phyloP scores from a whole-genome alignment of 345 rosid species.

The Camelina neglecta region DNA sequence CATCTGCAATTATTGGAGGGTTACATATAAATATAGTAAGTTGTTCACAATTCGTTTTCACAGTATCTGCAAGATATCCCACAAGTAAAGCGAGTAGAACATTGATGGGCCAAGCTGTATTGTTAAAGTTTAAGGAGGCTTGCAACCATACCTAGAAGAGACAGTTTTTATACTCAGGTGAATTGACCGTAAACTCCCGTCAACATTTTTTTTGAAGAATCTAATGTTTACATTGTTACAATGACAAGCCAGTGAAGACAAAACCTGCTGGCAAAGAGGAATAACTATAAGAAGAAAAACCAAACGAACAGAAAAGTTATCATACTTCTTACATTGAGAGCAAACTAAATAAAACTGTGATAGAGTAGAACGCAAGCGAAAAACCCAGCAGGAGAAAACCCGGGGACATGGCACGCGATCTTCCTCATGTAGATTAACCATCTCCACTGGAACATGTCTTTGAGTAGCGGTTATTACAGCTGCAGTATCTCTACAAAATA shows the following conservation, averaged over 20 bases:
- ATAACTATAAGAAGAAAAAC: slow-evolving; percentile 27
- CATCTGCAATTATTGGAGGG: slow-evolving; percentile 12
- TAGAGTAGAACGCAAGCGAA: slow-evolving; percentile 53
- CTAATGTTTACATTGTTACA: slow-evolving; percentile 35
- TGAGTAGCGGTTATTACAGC: slow-evolving; percentile 15
- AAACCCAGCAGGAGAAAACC: slow-evolving; percentile 47
- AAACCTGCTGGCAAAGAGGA: slow-evolving; percentile 30
- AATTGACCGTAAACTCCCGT: slow-evolving; percentile 16
- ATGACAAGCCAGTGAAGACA: slow-evolving; percentile 36
- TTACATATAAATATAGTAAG: slow-evolving; percentile 12
- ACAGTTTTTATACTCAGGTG: not conserved
- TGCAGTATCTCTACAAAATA: slow-evolving; percentile 14
- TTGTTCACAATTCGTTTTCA: slow-evolving; percentile 31
- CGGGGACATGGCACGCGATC: slow-evolving; percentile 37
- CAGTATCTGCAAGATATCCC: slow-evolving; percentile 26
- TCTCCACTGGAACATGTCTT: slow-evolving; percentile 30
- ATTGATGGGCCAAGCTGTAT: not conserved
- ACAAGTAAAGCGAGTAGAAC: not conserved
- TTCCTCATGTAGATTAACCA: slow-evolving; percentile 20
- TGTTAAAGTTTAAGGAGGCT: not conserved
- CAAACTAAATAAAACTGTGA: slow-evolving; percentile 48
- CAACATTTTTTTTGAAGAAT: slow-evolving; percentile 33
- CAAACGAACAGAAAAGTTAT: not conserved
- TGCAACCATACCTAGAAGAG: not conserved
- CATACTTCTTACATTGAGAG: slow-evolving; percentile 26